Conservation (phyloP, 1,284 basidiomycete genomes). For the Fomitopsis betulina region DNA sequence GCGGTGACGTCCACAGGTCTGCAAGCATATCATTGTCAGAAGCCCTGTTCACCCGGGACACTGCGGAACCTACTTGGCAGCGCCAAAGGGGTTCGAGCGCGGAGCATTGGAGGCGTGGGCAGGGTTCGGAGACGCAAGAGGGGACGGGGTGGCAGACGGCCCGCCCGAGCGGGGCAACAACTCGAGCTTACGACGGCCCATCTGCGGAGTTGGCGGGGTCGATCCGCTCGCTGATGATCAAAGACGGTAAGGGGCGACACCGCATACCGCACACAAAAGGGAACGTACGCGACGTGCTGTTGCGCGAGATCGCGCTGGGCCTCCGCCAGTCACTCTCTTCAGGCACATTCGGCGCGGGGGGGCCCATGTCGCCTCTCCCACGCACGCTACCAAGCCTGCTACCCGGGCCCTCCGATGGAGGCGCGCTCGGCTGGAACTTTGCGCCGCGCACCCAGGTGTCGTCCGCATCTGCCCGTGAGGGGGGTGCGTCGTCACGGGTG, state of each 20-base stretch:
- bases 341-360: conserved; percentile 29
- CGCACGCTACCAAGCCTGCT: conserved; percentile 48
- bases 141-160: conserved; percentile 59
- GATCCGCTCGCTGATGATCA: conserved; percentile 55
- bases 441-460: conserved; percentile 70
- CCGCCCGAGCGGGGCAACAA: conserved; percentile 73
- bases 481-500: conserved; percentile 39
- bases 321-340: conserved; percentile 63
- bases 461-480: conserved; percentile 67
- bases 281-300: conserved; percentile 59
- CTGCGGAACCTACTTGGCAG: conserved; percentile 56
- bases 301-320: conserved; percentile 35
- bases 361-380: conserved; percentile 48
- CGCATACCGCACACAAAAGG: background rate
- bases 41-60: background rate
- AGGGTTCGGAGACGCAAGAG: conserved; percentile 73
- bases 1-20: conserved; percentile 84
- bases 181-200: conserved; percentile 75
- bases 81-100: conserved; percentile 80
- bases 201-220: conserved; percentile 75
- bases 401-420: conserved; percentile 31
- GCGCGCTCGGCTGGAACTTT: conserved; percentile 59
- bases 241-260: background rate
- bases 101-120: conserved; percentile 38
- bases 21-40: background rate